Evolutionary conservation across 2,329 filamentous ascomycete genomes (phyloP).

Genomic region (Clarireedia paspali): DNA sequence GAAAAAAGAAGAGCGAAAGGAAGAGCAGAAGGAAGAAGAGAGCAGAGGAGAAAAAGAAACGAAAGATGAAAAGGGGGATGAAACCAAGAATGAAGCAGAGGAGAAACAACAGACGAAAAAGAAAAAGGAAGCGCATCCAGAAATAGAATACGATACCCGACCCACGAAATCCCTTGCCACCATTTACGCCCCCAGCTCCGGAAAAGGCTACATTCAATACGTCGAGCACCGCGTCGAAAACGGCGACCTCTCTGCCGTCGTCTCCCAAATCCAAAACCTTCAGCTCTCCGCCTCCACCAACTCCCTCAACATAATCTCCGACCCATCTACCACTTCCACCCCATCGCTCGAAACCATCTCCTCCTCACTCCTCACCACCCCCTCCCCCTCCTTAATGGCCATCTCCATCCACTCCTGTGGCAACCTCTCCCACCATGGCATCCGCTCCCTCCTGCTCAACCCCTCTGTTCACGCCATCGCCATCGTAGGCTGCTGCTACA

Average conservation of each 20-base stretch:
- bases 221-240: conserved; percentile 67
- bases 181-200: conserved; percentile 49
- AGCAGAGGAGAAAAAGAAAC: no score
- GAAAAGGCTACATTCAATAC: conserved; percentile 67
- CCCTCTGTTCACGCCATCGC: conserved; percentile 81
- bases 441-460: conserved; percentile 79
- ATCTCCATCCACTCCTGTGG: conserved; percentile 96
- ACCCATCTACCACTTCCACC: not conserved
- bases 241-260: conserved; percentile 61
- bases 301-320: not conserved
- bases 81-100: no score
- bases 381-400: conserved; percentile 54
- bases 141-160: conserved; percentile 38
- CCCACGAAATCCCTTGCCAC: conserved; percentile 42
- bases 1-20: no score
- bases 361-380: not conserved
- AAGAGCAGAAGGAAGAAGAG: not conserved
- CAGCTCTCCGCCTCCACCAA: conserved; percentile 16
- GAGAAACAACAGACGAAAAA: conserved; percentile 17
- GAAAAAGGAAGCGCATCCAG: not conserved
- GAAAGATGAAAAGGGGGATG: no score
- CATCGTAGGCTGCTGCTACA: conserved; percentile 97
- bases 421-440: conserved; percentile 91
- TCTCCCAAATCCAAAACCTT: conserved; percentile 50
- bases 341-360: not conserved